phyloP scores from a whole-genome alignment of 108 stramenopile species.

The Nitzschia sp. region DNA sequence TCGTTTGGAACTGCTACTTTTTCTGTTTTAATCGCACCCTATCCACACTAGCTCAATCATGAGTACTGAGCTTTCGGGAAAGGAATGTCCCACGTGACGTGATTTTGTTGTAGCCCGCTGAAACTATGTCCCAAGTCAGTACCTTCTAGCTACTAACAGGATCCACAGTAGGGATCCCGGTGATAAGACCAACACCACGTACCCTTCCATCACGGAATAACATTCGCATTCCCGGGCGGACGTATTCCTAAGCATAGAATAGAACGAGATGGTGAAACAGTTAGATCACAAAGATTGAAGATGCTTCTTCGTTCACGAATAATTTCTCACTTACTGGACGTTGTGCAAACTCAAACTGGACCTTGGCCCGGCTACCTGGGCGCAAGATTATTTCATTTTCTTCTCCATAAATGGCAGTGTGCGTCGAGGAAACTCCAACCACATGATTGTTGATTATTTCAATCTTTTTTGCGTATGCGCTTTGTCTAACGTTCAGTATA shows the following conservation, averaged over 20 bases:
- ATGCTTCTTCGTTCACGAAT: neutral
- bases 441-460: slow-evolving; percentile 75
- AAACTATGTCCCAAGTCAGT: no score
- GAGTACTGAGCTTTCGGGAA: no score
- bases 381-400: slow-evolving; percentile 66
- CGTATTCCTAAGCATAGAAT: slow-evolving; percentile 52
- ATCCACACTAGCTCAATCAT: no score
- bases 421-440: slow-evolving; percentile 54
- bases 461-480: slow-evolving; percentile 75
- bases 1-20: no score
- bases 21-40: no score
- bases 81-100: no score
- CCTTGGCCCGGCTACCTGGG: slow-evolving; percentile 80
- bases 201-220: slow-evolving; percentile 86
- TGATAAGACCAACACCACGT: slow-evolving; percentile 82
- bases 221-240: slow-evolving; percentile 88
- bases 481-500: slow-evolving; percentile 86
- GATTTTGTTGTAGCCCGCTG: no score
- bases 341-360: slow-evolving; percentile 81
- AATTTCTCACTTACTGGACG: slow-evolving; percentile 55
- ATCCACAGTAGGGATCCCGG: slow-evolving; percentile 29
- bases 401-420: slow-evolving; percentile 51
- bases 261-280: neutral
- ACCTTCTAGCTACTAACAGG: slow-evolving; percentile 17
- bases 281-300: no score